These are phyloP conservation scores for Pythium vanterpoolii DNA, from an alignment of 352 stramenopile species.

Conservation along the genomic window DNA sequence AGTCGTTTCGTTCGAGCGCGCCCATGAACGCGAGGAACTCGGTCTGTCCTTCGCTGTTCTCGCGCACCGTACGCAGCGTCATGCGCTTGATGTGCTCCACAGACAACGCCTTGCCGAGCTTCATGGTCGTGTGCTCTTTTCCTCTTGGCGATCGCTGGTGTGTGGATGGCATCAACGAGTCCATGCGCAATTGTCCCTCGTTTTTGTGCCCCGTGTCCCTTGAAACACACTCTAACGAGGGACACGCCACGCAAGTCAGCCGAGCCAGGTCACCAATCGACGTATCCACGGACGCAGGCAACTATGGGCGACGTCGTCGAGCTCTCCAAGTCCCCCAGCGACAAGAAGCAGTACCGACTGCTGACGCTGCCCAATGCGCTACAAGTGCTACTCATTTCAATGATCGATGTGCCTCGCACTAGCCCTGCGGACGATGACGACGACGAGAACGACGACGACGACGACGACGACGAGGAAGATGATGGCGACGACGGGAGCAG, in stretches of 20 bases:
- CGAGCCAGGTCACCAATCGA: no score
- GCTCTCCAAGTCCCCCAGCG: slow-evolving; percentile 35
- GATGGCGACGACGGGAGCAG: slow-evolving; percentile 19
- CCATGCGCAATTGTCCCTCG: slow-evolving; percentile 5
- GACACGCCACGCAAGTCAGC: not conserved
- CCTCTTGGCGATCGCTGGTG: not conserved
- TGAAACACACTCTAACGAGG: not conserved
- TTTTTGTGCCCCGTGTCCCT: slow-evolving; percentile 2
- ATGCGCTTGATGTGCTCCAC: slow-evolving; percentile 90
- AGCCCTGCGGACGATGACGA: slow-evolving; percentile 15
- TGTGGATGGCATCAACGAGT: slow-evolving; percentile 5
- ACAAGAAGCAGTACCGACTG: slow-evolving; percentile 56
- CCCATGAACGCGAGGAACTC: slow-evolving; percentile 85
- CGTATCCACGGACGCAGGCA: not conserved
- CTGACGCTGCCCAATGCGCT: slow-evolving; percentile 50
- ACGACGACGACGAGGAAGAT: slow-evolving; percentile 25
- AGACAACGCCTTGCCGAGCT: slow-evolving; percentile 74
- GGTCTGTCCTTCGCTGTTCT: slow-evolving; percentile 68
- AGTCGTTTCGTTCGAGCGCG: slow-evolving; percentile 80
- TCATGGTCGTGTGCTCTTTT: slow-evolving; percentile 40
- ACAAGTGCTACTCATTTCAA: slow-evolving; percentile 26
- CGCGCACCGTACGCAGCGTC: slow-evolving; percentile 82
- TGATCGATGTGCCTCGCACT: slow-evolving; percentile 10
- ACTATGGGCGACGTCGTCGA: slow-evolving; percentile 25
- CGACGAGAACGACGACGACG: slow-evolving; percentile 18